phyloP scores from a whole-genome alignment of 2,329 filamentous ascomycete genomes.

The Colletotrichum salicis region DNA sequence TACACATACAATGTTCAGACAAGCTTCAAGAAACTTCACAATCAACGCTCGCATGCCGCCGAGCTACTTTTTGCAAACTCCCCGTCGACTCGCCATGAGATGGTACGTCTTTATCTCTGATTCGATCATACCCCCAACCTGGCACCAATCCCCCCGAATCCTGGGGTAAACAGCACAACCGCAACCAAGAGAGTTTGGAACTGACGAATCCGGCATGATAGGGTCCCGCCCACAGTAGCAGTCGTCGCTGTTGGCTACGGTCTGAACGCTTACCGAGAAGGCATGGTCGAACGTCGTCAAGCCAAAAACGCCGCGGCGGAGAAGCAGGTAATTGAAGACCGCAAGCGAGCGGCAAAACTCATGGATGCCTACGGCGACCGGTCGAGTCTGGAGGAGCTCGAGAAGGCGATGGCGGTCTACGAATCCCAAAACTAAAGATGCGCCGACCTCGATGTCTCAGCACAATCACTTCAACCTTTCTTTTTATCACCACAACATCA shows the following conservation, averaged over 20 bases:
- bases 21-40: slow-evolving; percentile 44
- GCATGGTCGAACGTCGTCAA: slow-evolving; percentile 41
- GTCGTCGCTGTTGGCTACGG: slow-evolving; percentile 48
- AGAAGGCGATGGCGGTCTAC: slow-evolving; percentile 60
- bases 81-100: slow-evolving; percentile 43
- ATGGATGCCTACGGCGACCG: slow-evolving; percentile 63
- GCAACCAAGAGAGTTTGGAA: not conserved
- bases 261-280: slow-evolving; percentile 46
- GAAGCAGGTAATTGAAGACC: slow-evolving; percentile 47
- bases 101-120: slow-evolving; percentile 41
- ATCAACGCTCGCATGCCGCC: slow-evolving; percentile 48
- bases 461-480: not conserved
- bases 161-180: not conserved
- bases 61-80: slow-evolving; percentile 45
- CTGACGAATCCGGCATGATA: slow-evolving; percentile 34
- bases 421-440: slow-evolving; percentile 43
- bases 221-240: slow-evolving; percentile 46
- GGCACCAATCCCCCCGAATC: not conserved
- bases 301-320: slow-evolving; percentile 45
- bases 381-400: slow-evolving; percentile 58
- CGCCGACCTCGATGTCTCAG: not conserved
- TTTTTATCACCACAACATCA: not conserved
- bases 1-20: slow-evolving; percentile 25
- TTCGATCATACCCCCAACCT: not conserved
- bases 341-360: slow-evolving; percentile 53